phyloP scores from a whole-genome alignment of 345 rosid species.

The Salix purpurea region DNA sequence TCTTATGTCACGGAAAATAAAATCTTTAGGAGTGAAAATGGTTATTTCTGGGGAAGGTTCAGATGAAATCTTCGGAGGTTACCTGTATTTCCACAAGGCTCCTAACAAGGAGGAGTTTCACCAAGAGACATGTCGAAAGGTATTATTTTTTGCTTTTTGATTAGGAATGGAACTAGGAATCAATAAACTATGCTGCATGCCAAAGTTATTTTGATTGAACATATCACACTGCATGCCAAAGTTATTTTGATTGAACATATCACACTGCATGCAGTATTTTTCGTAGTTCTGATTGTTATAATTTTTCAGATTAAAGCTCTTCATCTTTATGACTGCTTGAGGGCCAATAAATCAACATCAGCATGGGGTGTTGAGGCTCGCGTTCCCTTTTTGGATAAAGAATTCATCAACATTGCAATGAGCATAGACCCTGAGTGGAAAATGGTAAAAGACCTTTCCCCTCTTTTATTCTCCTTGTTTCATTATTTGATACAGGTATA shows the following conservation, averaged over 20 bases:
- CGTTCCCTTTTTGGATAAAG: conserved; percentile 82
- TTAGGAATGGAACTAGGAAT: neutral
- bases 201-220: neutral
- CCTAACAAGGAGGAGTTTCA: conserved; percentile 76
- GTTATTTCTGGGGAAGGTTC: conserved; percentile 90
- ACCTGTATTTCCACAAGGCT: conserved; percentile 80
- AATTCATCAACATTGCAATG: conserved; percentile 62
- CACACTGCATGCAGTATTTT: neutral
- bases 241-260: conserved; percentile 5
- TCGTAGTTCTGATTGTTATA: conserved; percentile 10
- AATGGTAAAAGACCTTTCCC: conserved; percentile 46
- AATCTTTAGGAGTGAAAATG: conserved; percentile 86
- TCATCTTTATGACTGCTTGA: conserved; percentile 83
- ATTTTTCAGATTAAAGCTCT: conserved; percentile 69
- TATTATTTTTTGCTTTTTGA: conserved; percentile 11
- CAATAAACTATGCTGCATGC: neutral
- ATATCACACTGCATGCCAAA: neutral
- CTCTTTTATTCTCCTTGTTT: neutral
- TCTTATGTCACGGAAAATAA: conserved; percentile 86
- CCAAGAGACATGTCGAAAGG: conserved; percentile 80
- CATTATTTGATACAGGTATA: neutral
- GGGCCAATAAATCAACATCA: conserved; percentile 81
- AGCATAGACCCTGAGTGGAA: conserved; percentile 83
- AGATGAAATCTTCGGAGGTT: conserved; percentile 87
- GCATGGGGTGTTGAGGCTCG: conserved; percentile 97